A percentile compares a stretch with the other conserved stretches of the same genome.
These are phyloP conservation scores for Fomitopsis pulvina DNA, from an alignment of 768 basidiomycete genomes.

Conservation along the genomic window DNA sequence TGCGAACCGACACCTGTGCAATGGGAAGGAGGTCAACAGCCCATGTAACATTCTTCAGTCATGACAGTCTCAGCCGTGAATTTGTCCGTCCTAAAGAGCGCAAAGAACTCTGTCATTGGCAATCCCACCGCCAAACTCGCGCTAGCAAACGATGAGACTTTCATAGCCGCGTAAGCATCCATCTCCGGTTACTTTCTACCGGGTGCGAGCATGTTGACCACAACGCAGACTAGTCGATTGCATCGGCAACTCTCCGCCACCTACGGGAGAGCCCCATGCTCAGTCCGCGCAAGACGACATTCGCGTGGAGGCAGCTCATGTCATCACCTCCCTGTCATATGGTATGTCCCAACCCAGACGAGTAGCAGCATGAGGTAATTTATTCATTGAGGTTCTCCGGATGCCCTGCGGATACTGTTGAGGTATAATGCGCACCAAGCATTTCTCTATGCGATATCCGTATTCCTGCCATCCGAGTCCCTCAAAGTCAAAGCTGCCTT, in stretches of 20 bases:
- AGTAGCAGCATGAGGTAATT: not conserved
- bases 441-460: conserved; percentile 56
- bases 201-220: conserved; percentile 2
- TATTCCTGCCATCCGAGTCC: conserved; percentile 32
- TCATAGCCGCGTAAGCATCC: conserved; percentile 44
- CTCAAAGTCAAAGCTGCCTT: conserved; percentile 46
- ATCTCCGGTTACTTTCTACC: not conserved
- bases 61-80: conserved; percentile 25
- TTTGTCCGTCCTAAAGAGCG: conserved; percentile 47
- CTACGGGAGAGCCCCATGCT: conserved; percentile 24
- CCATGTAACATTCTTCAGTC: not conserved
- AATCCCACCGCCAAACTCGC: conserved; percentile 66
- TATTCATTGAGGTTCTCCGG: conserved; percentile 46
- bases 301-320: conserved; percentile 67
- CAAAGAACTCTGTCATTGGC: conserved; percentile 75
- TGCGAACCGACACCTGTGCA: not conserved
- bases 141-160: conserved; percentile 48
- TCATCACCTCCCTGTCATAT: conserved; percentile 68
- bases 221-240: conserved; percentile 52
- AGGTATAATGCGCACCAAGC: conserved; percentile 51
- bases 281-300: conserved; percentile 39
- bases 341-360: conserved; percentile 29
- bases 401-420: conserved; percentile 52
- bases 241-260: conserved; percentile 37
- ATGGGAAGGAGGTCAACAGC: not conserved